These are phyloP conservation scores for Paraphoma sp. DNA, from an alignment of 2,329 filamentous ascomycete species.

Conservation along the genomic window DNA sequence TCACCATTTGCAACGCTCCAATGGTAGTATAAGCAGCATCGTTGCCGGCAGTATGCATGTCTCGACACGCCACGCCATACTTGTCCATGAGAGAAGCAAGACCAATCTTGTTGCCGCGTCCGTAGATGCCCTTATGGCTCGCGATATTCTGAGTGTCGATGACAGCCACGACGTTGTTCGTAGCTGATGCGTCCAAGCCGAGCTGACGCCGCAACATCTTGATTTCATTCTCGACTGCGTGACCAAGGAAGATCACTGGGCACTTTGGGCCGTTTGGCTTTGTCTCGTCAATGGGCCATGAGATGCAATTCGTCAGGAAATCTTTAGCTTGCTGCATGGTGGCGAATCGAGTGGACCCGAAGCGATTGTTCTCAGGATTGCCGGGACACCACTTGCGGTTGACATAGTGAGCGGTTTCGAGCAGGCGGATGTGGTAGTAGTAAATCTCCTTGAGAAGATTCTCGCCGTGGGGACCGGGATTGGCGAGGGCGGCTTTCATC, in stretches of 20 bases:
- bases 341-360: constrained; percentile 8
- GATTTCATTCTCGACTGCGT: constrained; percentile 3
- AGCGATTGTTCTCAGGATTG: constrained; percentile 9
- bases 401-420: neutral
- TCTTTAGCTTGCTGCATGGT: constrained; percentile 2
- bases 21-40: neutral
- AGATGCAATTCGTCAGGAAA: neutral
- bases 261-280: neutral
- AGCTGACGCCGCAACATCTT: constrained; percentile 1
- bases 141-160: neutral
- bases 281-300: neutral
- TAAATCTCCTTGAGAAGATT: neutral
- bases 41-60: neutral
- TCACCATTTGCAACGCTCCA: neutral
- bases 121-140: neutral
- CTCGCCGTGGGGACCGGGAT: neutral
- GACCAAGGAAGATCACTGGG: constrained; percentile 5
- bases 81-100: neutral
- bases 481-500: neutral
- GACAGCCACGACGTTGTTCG: neutral
- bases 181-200: neutral
- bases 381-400: constrained; percentile 2
- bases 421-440: neutral
- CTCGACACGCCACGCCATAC: neutral
- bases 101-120: neutral